Percentiles rank a stretch among this genome's conserved stretches.
Conservation (phyloP, 441 rosid species). For the Erysimum pusillum region DNA sequence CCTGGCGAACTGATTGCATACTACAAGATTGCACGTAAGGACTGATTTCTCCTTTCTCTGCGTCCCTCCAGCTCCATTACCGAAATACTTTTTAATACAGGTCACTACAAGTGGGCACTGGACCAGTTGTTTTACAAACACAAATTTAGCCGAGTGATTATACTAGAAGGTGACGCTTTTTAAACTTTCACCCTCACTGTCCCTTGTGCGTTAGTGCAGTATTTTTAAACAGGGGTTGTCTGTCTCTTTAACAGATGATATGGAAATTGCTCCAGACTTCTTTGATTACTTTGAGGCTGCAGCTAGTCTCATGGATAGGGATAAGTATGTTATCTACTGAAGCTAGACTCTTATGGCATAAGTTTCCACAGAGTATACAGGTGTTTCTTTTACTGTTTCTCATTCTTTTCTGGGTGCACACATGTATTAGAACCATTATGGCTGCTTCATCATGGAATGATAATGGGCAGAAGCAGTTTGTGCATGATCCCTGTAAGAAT, state of each 20-base stretch:
- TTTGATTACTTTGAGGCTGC: constrained; percentile 96
- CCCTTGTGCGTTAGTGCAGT: constrained; percentile 13
- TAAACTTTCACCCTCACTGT: constrained; percentile 27
- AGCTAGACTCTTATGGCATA: constrained; percentile 29
- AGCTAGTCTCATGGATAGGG: constrained; percentile 86
- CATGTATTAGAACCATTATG: constrained; percentile 81
- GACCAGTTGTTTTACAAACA: constrained; percentile 84
- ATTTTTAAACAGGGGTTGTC: constrained; percentile 38
- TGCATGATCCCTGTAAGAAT: constrained; percentile 87
- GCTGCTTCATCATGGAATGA: constrained; percentile 99
- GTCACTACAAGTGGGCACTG: constrained; percentile 99
- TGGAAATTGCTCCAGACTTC: constrained; percentile 97
- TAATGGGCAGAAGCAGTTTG: constrained; percentile 98
- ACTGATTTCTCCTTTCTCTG: constrained; percentile 44
- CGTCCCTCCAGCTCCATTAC: constrained; percentile 39
- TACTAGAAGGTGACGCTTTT: constrained; percentile 83
- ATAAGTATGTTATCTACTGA: constrained; percentile 65
- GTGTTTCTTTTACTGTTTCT: constrained; percentile 29
- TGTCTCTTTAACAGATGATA: constrained; percentile 80
- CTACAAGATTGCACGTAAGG: constrained; percentile 93
- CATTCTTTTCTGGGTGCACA: constrained; percentile 36
- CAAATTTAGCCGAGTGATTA: constrained; percentile 81
- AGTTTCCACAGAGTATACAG: constrained; percentile 11
- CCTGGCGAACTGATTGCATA: constrained; percentile 94
- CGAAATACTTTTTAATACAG: constrained; percentile 53